Evolutionary conservation across 2,329 filamentous ascomycete species (phyloP), one percentile per base, ranked within the genome.

Genomic region (Fusarium metavorans): DNA sequence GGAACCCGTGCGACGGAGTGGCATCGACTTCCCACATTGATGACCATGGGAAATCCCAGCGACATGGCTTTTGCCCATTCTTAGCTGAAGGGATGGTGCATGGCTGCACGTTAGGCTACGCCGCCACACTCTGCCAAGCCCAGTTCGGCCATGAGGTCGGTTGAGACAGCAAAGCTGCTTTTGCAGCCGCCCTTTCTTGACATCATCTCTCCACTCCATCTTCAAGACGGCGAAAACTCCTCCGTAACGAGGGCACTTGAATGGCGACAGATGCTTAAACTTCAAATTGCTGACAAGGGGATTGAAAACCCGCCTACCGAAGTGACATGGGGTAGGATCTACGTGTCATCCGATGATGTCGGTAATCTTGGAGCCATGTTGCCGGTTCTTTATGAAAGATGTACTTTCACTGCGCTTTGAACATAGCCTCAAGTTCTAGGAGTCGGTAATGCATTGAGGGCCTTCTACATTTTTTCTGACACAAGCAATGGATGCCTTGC

Each of bases 391-490:
- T 7, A 6, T 43, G 5, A 11, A n/a, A 2, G 2, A 11, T 43
- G 5, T 3, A 6, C n/a, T 20, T 3, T 6, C 3, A n/a, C 1
- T 41, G 10, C n/a, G 39, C 10, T 20, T 10, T 9, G n/a, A 0
- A 41, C 4, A 41, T n/a, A 18, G 9, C 9, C 1, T 41, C 5
- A 13, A 41, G 35, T 37, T 2, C 14, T 13, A 37, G 14, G 35
- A 4, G 16, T 18, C 16, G 14, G 35, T 37, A 9, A 18, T 37
- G 6, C 27, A 27, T 27, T 27, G 30, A 30, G 30, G 30, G 18
- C 39, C 39, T 20, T 20, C 5, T 43, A 6, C 10, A 11, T 10
- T 43, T 43, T 43, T 20, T 5, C n/a, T 8, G 4, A 39, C 30
- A 30, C 9, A 30, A 30, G 30, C 7, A 30, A 20, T 20, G 20